Evolutionary conservation across 345 rosid genomes (phyloP).

Genomic region (Excoecaria cochinchinensis): DNA sequence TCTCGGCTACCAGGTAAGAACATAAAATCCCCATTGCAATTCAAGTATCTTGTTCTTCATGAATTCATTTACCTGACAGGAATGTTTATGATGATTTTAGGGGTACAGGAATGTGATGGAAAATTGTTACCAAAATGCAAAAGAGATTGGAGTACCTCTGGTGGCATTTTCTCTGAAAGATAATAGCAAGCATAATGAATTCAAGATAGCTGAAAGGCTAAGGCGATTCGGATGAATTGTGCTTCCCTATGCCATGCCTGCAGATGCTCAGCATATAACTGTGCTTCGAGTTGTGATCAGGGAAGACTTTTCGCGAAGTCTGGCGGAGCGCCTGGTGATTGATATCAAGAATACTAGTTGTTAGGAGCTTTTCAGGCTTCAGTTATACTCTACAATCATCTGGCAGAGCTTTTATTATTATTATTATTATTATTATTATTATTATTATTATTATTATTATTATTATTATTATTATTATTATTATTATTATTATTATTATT

Average conservation of each 20-base stretch:
- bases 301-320: slow-evolving; percentile 88
- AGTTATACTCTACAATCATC: not conserved
- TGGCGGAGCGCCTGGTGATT: slow-evolving; percentile 78
- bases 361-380: slow-evolving; percentile 17
- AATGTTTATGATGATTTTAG: slow-evolving; percentile 16
- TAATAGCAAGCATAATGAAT: slow-evolving; percentile 60
- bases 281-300: slow-evolving; percentile 87
- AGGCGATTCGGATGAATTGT: slow-evolving; percentile 96
- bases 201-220: slow-evolving; percentile 72
- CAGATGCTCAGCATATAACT: slow-evolving; percentile 81
- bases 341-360: slow-evolving; percentile 74
- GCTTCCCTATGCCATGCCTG: slow-evolving; percentile 91
- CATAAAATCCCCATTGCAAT: not conserved
- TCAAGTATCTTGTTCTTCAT: not conserved
- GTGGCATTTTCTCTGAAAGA: slow-evolving; percentile 91
- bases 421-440: too few species aligned
- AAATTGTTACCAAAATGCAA: slow-evolving; percentile 75
- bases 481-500: too few species aligned
- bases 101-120: slow-evolving; percentile 92
- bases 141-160: slow-evolving; percentile 78
- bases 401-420: not conserved
- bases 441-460: too few species aligned
- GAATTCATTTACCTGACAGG: not conserved
- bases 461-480: too few species aligned
- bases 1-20: slow-evolving; percentile 68